A percentile compares a stretch with the other conserved stretches of the same genome.
Evolutionary conservation across 2,329 filamentous ascomycete species (phyloP).

Genomic region (Colletotrichum theobromicola): DNA sequence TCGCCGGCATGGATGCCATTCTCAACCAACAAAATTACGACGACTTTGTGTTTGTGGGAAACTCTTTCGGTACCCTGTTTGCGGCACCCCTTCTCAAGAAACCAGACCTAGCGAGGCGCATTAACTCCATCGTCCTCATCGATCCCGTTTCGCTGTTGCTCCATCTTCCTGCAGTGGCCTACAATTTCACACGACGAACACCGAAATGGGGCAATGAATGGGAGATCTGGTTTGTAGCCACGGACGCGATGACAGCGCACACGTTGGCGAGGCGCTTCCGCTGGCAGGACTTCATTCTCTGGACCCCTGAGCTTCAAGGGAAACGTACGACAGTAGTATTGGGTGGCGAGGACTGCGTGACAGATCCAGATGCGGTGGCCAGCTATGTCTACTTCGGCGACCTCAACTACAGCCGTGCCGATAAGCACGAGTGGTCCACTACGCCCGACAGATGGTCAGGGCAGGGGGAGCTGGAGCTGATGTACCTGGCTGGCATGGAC

Average conservation of each 20-base stretch:
- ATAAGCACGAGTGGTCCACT: slow-evolving; percentile 20
- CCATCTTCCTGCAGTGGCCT: slow-evolving; percentile 72
- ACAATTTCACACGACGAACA: slow-evolving; percentile 68
- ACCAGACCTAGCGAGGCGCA: slow-evolving; percentile 43
- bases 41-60: slow-evolving; percentile 65
- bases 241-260: slow-evolving; percentile 69
- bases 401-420: slow-evolving; percentile 16
- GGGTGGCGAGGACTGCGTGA: slow-evolving; percentile 27
- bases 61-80: slow-evolving; percentile 70
- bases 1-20: slow-evolving; percentile 41
- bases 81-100: slow-evolving; percentile 48
- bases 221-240: slow-evolving; percentile 74
- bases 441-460: slow-evolving; percentile 26
- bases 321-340: slow-evolving; percentile 28
- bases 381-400: slow-evolving; percentile 28
- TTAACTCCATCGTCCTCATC: slow-evolving; percentile 53
- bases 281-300: slow-evolving; percentile 74
- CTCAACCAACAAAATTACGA: slow-evolving; percentile 62
- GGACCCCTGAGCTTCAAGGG: slow-evolving; percentile 66
- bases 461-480: slow-evolving; percentile 26
- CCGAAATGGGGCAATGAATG: slow-evolving; percentile 68
- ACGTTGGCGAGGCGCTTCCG: slow-evolving; percentile 72
- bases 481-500: slow-evolving; percentile 28
- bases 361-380: slow-evolving; percentile 26
- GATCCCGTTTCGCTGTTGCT: slow-evolving; percentile 73